phyloP scores from a whole-genome alignment of 2,329 filamentous ascomycete genomes.

The Xylaria sp. region DNA sequence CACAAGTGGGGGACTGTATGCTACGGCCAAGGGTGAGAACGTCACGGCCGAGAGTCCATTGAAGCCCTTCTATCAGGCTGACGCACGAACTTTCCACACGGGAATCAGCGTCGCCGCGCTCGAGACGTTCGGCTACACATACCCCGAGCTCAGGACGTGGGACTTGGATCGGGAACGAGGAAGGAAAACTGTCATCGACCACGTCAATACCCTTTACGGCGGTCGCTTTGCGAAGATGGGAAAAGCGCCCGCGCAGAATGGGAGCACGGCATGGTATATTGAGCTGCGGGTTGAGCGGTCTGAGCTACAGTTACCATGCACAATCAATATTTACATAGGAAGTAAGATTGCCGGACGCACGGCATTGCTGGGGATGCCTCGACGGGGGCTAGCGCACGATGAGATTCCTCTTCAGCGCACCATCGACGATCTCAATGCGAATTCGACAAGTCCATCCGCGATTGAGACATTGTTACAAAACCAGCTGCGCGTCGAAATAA shows the following conservation, averaged over 20 bases:
- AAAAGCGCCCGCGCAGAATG: background rate
- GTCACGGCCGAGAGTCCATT: slow-evolving; percentile 51
- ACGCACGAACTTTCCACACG: slow-evolving; percentile 46
- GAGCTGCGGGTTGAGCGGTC: slow-evolving; percentile 42
- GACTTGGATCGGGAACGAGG: slow-evolving; percentile 60
- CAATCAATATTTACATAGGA: slow-evolving; percentile 40
- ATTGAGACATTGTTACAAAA: slow-evolving; percentile 15
- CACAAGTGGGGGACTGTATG: slow-evolving; percentile 42
- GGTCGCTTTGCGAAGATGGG: background rate
- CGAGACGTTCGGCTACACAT: slow-evolving; percentile 45
- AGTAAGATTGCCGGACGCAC: slow-evolving; percentile 37
- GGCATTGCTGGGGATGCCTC: slow-evolving; percentile 43
- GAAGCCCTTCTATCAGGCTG: slow-evolving; percentile 51
- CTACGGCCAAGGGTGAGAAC: slow-evolving; percentile 42
- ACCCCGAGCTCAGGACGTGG: slow-evolving; percentile 48
- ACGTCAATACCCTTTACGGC: slow-evolving; percentile 58
- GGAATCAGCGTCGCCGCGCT: slow-evolving; percentile 37
- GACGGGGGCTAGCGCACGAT: slow-evolving; percentile 36
- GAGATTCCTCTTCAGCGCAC: slow-evolving; percentile 36
- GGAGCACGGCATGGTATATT: slow-evolving; percentile 39
- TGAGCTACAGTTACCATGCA: slow-evolving; percentile 42
- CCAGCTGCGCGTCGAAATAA: slow-evolving; percentile 20
- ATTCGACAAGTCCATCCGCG: background rate
- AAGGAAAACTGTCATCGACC: slow-evolving; percentile 62
- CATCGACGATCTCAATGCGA: slow-evolving; percentile 6